Evolutionary conservation across 345 rosid genomes (phyloP).

Genomic region (Diplotaxis tenuifolia): DNA sequence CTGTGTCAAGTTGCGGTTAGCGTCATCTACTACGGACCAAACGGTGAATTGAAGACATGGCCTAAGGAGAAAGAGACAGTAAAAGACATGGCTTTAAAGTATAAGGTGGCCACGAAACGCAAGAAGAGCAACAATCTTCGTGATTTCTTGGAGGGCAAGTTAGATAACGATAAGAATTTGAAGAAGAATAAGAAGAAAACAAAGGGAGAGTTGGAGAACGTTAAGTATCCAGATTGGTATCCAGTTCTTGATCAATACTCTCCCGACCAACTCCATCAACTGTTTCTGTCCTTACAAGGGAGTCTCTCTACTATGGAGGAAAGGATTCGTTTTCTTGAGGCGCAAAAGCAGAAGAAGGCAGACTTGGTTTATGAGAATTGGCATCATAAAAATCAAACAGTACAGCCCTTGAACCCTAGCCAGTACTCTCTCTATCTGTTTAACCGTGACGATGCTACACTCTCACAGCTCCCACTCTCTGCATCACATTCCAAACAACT

Average conservation of each 20-base stretch:
- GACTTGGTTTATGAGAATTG: not conserved
- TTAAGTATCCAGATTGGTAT: slow-evolving; percentile 26
- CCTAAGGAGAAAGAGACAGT: slow-evolving; percentile 22
- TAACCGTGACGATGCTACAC: not conserved
- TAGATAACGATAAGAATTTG: not conserved
- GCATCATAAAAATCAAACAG: slow-evolving; percentile 4
- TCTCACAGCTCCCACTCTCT: slow-evolving; percentile 18
- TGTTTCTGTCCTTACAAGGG: slow-evolving; percentile 8
- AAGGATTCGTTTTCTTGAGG: slow-evolving; percentile 7
- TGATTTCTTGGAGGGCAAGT: not conserved
- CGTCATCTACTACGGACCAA: slow-evolving; percentile 7
- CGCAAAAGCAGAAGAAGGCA: not conserved
- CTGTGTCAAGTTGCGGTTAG: slow-evolving; percentile 16
- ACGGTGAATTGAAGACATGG: slow-evolving; percentile 16
- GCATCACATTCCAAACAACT: slow-evolving; percentile 1
- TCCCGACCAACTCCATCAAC: slow-evolving; percentile 3
- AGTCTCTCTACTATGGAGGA: slow-evolving; percentile 11
- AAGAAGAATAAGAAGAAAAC: not conserved
- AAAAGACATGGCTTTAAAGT: slow-evolving; percentile 18
- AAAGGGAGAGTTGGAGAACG: not conserved
- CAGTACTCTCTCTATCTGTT: slow-evolving; percentile 6
- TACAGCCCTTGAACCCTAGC: slow-evolving; percentile 6
- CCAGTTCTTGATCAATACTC: slow-evolving; percentile 25
- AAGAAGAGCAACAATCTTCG: slow-evolving; percentile 5
- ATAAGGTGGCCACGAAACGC: not conserved